These are phyloP conservation scores for Kodamaea alishanica DNA, from an alignment of 1,139 yeast genomes.

Conservation along the genomic window DNA sequence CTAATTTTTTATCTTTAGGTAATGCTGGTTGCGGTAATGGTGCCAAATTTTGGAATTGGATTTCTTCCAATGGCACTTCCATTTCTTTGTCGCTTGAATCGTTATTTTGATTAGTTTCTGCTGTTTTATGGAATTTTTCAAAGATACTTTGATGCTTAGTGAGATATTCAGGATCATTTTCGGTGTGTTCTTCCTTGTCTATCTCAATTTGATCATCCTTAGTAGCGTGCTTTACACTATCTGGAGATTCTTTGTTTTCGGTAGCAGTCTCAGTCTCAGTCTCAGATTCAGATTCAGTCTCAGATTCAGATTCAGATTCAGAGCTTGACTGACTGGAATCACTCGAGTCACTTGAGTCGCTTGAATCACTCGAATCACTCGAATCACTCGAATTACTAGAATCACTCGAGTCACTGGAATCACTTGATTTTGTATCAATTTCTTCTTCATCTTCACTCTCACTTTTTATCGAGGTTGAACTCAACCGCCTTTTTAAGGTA, in stretches of 20 bases:
- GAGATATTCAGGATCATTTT: slow-evolving; percentile 14
- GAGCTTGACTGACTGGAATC: too few species aligned
- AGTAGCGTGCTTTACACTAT: background rate
- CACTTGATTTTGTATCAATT: slow-evolving; percentile 12
- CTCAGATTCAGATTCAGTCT: background rate
- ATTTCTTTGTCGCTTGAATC: slow-evolving; percentile 19
- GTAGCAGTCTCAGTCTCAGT: background rate
- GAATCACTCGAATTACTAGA: slow-evolving; percentile 1
- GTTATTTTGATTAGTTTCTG: slow-evolving; percentile 1
- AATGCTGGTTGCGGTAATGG: slow-evolving; percentile 83
- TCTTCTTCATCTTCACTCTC: slow-evolving; percentile 13
- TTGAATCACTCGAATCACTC: background rate
- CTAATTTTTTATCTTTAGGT: slow-evolving; percentile 47
- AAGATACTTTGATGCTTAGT: slow-evolving; percentile 32
- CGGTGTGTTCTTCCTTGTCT: slow-evolving; percentile 3
- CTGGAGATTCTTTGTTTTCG: background rate
- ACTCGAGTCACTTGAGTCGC: background rate
- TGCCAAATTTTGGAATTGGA: slow-evolving; percentile 49
- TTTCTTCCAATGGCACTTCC: slow-evolving; percentile 26
- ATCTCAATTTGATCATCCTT: slow-evolving; percentile 8
- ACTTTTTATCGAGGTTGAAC: slow-evolving; percentile 10
- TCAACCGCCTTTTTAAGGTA: slow-evolving; percentile 19
- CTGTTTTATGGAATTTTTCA: slow-evolving; percentile 19
- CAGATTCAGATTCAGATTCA: background rate
- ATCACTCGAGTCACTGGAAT: slow-evolving; percentile 9